Conservation (phyloP, 257 asterid genomes). For the Mentha longifolia region DNA sequence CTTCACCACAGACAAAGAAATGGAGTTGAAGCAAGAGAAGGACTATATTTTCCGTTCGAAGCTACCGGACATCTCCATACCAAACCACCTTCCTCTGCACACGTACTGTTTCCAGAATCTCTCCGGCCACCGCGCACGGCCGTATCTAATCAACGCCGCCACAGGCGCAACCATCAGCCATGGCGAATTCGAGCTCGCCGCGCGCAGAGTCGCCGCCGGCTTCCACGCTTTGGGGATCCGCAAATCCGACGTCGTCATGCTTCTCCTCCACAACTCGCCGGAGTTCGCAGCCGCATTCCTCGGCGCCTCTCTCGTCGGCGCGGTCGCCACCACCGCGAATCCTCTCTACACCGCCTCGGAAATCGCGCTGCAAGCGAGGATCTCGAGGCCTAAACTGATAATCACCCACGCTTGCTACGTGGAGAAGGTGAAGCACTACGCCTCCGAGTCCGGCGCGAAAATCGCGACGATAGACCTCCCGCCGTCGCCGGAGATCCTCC, state of each 20-base stretch:
- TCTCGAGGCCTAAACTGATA: constrained; percentile 49
- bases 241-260: constrained; percentile 52
- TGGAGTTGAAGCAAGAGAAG: constrained; percentile 35
- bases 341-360: constrained; percentile 51
- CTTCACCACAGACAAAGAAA: neutral
- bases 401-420: constrained; percentile 52
- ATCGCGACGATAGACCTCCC: constrained; percentile 43
- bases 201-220: constrained; percentile 55
- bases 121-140: constrained; percentile 41
- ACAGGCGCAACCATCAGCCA: constrained; percentile 47
- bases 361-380: constrained; percentile 40
- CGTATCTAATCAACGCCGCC: constrained; percentile 49
- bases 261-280: constrained; percentile 62
- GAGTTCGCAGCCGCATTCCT: constrained; percentile 55
- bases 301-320: constrained; percentile 53
- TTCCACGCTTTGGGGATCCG: constrained; percentile 50
- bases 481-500: constrained; percentile 32
- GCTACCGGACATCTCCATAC: constrained; percentile 54
- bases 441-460: constrained; percentile 16
- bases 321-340: constrained; percentile 53
- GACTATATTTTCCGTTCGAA: constrained; percentile 56
- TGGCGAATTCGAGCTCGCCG: constrained; percentile 45
- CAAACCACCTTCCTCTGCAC: constrained; percentile 57
- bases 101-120: constrained; percentile 52
- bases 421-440: constrained; percentile 39